Evolutionary conservation across 2,329 filamentous ascomycete genomes (phyloP).

Genomic region (Penicillium sp.): DNA sequence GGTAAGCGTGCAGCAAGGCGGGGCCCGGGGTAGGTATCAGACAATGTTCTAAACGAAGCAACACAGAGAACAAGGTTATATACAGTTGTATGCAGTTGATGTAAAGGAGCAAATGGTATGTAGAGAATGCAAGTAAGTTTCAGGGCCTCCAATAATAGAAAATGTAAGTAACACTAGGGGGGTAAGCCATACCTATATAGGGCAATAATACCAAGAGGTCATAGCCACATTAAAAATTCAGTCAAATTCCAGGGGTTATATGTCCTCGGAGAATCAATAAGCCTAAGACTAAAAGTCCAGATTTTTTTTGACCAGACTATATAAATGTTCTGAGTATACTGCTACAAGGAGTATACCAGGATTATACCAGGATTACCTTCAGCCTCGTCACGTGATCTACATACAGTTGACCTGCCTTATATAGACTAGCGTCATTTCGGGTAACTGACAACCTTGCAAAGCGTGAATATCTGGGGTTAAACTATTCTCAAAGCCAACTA

Average conservation of each 20-base stretch:
- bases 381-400: too few species aligned
- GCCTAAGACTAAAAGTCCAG: slow-evolving; percentile 4
- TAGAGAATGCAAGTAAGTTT: background rate
- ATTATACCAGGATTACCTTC: too few species aligned
- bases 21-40: background rate
- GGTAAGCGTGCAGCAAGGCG: slow-evolving; percentile 4
- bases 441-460: too few species aligned
- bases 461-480: too few species aligned
- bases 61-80: background rate
- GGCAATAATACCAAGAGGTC: background rate
- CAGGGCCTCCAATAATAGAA: background rate
- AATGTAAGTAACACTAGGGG: background rate
- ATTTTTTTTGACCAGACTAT: slow-evolving; percentile 15
- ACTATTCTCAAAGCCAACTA: too few species aligned
- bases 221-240: background rate
- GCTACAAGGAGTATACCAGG: too few species aligned
- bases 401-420: too few species aligned
- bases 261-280: background rate
- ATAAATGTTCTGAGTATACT: too few species aligned
- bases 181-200: background rate
- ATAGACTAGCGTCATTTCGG: too few species aligned
- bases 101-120: background rate
- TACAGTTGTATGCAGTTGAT: background rate
- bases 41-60: slow-evolving; percentile 12
- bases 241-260: background rate